phyloP scores from a whole-genome alignment of 306 rosid genomes.

The Trichosanthes truncata region DNA sequence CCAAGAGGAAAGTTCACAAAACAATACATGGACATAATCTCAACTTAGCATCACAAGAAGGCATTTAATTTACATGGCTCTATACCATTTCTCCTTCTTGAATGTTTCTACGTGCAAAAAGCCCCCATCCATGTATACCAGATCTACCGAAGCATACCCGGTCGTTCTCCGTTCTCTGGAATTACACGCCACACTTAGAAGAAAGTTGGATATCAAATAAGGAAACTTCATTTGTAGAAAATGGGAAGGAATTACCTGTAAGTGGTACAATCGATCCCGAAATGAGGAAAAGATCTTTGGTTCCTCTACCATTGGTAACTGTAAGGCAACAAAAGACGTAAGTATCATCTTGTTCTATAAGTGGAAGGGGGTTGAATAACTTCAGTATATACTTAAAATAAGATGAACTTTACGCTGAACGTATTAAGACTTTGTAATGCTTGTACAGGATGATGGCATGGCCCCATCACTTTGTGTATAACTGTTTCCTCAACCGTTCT shows the following conservation, averaged over 20 bases:
- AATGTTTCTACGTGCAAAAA: conserved; percentile 82
- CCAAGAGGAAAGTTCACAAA: background rate
- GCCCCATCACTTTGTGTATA: conserved; percentile 61
- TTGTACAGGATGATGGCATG: conserved; percentile 60
- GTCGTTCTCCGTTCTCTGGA: conserved; percentile 83
- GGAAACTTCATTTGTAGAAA: conserved; percentile 5
- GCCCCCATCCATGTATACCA: conserved; percentile 99
- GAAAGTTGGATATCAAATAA: conserved; percentile 24
- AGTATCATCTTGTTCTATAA: conserved; percentile 12
- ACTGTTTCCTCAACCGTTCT: conserved; percentile 68
- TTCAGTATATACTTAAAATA: conserved; percentile 6
- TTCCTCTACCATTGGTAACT: conserved; percentile 61
- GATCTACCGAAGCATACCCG: conserved; percentile 98
- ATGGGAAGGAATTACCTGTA: conserved; percentile 57
- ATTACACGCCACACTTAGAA: conserved; percentile 13
- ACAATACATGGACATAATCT: background rate
- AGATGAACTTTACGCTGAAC: conserved; percentile 44
- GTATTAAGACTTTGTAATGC: conserved; percentile 50
- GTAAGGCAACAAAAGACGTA: conserved; percentile 2
- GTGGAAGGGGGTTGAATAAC: background rate
- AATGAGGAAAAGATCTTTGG: conserved; percentile 73
- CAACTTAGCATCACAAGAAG: background rate
- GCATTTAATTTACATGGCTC: background rate
- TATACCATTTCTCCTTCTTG: conserved; percentile 99
- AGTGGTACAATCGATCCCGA: conserved; percentile 77